phyloP scores from a whole-genome alignment of 352 stramenopile species.

The Pythium phragmitis region DNA sequence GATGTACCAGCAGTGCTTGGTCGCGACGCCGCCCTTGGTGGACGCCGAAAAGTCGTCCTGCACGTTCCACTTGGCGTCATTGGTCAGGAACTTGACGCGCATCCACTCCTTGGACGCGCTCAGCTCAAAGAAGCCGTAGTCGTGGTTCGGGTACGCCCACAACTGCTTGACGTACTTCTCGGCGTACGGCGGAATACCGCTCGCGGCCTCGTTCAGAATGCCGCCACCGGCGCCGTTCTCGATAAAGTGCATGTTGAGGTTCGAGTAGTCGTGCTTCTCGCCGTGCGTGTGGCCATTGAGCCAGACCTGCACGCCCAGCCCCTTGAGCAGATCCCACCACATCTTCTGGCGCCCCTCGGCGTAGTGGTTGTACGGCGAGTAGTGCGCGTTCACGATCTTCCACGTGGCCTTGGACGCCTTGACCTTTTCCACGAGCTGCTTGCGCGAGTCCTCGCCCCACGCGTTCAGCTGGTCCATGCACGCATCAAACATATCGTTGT shows the following conservation, averaged over 20 bases:
- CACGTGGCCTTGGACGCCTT: constrained; percentile 67
- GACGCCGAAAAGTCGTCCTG: constrained; percentile 46
- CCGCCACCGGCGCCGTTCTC: constrained; percentile 74
- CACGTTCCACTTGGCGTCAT: constrained; percentile 63
- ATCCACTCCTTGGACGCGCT: constrained; percentile 61
- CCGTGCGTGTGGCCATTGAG: constrained; percentile 73
- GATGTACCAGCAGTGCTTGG: constrained; percentile 79
- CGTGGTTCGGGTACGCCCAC: constrained; percentile 59
- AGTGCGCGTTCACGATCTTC: constrained; percentile 87
- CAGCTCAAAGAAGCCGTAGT: constrained; percentile 73
- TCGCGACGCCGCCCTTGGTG: constrained; percentile 49
- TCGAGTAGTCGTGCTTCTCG: constrained; percentile 70
- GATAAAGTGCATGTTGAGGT: constrained; percentile 71
- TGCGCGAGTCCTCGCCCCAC: constrained; percentile 61
- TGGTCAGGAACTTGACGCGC: constrained; percentile 58
- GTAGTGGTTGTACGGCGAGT: constrained; percentile 81
- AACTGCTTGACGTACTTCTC: constrained; percentile 64
- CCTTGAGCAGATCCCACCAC: constrained; percentile 58
- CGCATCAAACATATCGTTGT: constrained; percentile 64
- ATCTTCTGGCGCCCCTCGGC: constrained; percentile 40
- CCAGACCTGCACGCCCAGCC: constrained; percentile 59
- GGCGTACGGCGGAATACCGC: constrained; percentile 58
- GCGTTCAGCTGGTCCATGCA: constrained; percentile 64
- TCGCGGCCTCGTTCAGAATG: constrained; percentile 71
- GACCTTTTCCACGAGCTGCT: constrained; percentile 48